These are phyloP conservation scores for Candida hungchunana DNA, from an alignment of 805 yeast species.

Conservation along the genomic window DNA sequence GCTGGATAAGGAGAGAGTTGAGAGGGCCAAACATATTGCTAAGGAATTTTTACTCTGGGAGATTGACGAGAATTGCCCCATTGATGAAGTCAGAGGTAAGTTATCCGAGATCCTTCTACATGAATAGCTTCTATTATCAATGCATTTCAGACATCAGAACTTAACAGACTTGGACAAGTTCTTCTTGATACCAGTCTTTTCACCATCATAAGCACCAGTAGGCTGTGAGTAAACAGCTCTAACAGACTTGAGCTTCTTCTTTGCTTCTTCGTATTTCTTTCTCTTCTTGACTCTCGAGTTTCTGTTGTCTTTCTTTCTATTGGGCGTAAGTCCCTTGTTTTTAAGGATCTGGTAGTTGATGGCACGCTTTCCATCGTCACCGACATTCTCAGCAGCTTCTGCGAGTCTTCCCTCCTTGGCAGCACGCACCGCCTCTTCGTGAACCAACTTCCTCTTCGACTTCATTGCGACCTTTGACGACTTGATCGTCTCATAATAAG, in stretches of 20 bases:
- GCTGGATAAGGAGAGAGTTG: constrained; percentile 1
- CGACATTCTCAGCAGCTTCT: constrained; percentile 60
- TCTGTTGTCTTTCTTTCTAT: constrained; percentile 88
- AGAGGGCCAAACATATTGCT: constrained; percentile 14
- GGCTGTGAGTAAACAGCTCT: constrained; percentile 82
- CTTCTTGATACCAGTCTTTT: constrained; percentile 95
- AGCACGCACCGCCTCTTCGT: constrained; percentile 66
- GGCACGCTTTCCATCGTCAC: constrained; percentile 87
- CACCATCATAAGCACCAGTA: constrained; percentile 85
- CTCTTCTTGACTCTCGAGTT: constrained; percentile 98
- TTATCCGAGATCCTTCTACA: constrained; percentile 5
- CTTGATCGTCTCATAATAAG: constrained; percentile 56
- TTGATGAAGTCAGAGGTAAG: constrained; percentile 1
- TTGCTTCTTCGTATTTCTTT: constrained; percentile 90
- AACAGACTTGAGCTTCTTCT: constrained; percentile 86
- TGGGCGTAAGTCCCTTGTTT: constrained; percentile 94
- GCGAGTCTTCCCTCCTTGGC: constrained; percentile 81
- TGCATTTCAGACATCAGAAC: too few species aligned
- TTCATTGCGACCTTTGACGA: constrained; percentile 44
- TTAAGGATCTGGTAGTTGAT: constrained; percentile 90
- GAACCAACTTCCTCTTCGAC: constrained; percentile 55
- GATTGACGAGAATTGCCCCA: constrained; percentile 7
- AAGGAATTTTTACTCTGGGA: constrained; percentile 22
- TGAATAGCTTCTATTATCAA: too few species aligned
- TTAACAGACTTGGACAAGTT: constrained; percentile 84